Evolutionary conservation across 2,329 filamentous ascomycete genomes (phyloP).

Genomic region (Aspergillus phoenicis): DNA sequence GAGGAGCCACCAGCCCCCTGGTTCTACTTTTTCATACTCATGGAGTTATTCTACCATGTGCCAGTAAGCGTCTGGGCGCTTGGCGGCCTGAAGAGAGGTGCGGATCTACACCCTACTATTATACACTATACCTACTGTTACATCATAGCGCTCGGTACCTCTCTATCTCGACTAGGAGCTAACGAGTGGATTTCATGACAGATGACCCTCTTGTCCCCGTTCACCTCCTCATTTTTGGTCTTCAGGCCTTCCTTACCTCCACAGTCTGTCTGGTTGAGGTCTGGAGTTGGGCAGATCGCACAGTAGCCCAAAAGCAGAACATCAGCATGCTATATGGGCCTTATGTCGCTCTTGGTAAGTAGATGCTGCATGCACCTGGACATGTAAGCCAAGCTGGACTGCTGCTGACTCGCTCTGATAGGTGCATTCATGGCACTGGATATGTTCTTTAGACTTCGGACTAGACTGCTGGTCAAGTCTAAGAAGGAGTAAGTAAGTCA

Average conservation of each 20-base stretch:
- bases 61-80: conserved; percentile 64
- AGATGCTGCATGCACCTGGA: not conserved
- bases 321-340: conserved; percentile 59
- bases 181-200: conserved; percentile 24
- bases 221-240: conserved; percentile 61
- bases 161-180: not conserved
- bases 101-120: conserved; percentile 10
- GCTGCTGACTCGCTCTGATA: conserved; percentile 17
- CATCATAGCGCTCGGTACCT: not conserved
- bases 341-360: conserved; percentile 59
- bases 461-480: conserved; percentile 28
- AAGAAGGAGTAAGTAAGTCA: conserved; percentile 32
- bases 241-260: conserved; percentile 64
- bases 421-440: conserved; percentile 44
- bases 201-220: conserved; percentile 62
- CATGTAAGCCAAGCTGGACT: not conserved
- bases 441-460: conserved; percentile 38
- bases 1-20: conserved; percentile 56
- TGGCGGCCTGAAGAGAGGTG: conserved; percentile 56
- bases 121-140: not conserved
- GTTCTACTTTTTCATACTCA: conserved; percentile 60
- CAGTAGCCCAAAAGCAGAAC: conserved; percentile 50
- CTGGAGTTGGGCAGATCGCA: conserved; percentile 56
- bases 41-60: conserved; percentile 64
- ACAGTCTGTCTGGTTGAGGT: conserved; percentile 65